A percentile compares a stretch with the other conserved stretches of the same genome.
phyloP scores from a whole-genome alignment of 176 grass and related monocot species.

The Raddia distichophylla region DNA sequence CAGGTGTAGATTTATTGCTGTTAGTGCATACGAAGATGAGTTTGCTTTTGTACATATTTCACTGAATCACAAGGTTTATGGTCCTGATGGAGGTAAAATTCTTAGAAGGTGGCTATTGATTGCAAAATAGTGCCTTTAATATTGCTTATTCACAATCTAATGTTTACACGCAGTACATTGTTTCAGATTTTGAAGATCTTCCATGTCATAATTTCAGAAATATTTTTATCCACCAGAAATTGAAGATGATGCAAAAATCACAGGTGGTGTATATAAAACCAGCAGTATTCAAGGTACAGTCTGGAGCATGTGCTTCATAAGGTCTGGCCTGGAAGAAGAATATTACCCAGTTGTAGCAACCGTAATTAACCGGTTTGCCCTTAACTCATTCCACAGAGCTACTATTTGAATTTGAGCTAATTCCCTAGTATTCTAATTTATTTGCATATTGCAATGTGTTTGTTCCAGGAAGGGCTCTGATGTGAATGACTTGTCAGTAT shows the following conservation, averaged over 20 bases:
- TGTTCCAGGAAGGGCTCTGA: slow-evolving; percentile 74
- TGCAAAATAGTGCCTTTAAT: slow-evolving; percentile 44
- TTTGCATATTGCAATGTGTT: slow-evolving; percentile 31
- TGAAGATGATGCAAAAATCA: slow-evolving; percentile 56
- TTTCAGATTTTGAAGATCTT: slow-evolving; percentile 94
- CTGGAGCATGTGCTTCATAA: slow-evolving; percentile 98
- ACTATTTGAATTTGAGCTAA: slow-evolving; percentile 1
- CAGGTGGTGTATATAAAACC: slow-evolving; percentile 46
- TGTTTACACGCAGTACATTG: slow-evolving; percentile 77
- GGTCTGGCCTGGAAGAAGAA: slow-evolving; percentile 57
- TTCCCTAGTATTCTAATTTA: slow-evolving; percentile 25
- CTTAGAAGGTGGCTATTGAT: slow-evolving; percentile 66
- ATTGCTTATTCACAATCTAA: slow-evolving; percentile 60
- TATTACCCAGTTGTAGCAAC: slow-evolving; percentile 78
- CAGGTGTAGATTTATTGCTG: slow-evolving; percentile 89
- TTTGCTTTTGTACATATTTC: slow-evolving; percentile 76
- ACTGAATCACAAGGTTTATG: slow-evolving; percentile 38
- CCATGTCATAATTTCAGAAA: slow-evolving; percentile 98
- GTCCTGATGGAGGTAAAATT: slow-evolving; percentile 54
- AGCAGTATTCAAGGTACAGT: slow-evolving; percentile 68
- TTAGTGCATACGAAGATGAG: slow-evolving; percentile 83
- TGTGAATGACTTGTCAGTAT: slow-evolving; percentile 78
- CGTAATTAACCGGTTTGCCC: slow-evolving; percentile 79
- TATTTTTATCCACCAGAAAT: slow-evolving; percentile 95
- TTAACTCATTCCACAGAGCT: slow-evolving; percentile 22